Conservation (phyloP, 306 rosid species). For the Prunus campanulata region DNA sequence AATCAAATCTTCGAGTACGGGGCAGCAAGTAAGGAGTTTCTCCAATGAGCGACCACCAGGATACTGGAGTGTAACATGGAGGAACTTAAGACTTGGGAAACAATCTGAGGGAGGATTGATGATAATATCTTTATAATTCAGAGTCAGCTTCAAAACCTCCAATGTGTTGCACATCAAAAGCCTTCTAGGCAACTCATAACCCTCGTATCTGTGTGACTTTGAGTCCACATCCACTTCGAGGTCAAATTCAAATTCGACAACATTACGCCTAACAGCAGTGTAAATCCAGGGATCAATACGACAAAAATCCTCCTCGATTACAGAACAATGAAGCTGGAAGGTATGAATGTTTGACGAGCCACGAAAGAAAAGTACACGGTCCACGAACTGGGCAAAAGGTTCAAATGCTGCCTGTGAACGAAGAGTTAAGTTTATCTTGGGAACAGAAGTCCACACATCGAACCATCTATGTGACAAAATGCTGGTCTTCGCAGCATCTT, state of each 20-base stretch:
- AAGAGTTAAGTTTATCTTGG: not conserved
- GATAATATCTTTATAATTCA: not conserved
- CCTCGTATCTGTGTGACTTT: not conserved
- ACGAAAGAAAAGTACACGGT: not conserved
- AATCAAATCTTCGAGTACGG: not conserved
- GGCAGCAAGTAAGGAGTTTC: not conserved
- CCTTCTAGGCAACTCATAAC: not conserved
- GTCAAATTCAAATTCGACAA: not conserved
- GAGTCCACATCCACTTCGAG: not conserved
- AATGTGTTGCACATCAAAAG: not conserved
- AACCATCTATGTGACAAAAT: not conserved
- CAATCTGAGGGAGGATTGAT: not conserved
- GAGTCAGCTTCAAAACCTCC: not conserved
- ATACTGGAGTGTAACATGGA: not conserved
- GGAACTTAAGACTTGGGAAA: not conserved
- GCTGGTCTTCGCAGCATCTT: not conserved
- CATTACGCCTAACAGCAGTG: not conserved
- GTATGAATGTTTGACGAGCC: not conserved
- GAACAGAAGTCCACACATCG: conserved; percentile 5
- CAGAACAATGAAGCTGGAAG: not conserved
- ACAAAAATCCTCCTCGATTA: not conserved
- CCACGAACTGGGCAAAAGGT: not conserved
- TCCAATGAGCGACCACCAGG: not conserved
- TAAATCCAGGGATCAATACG: not conserved
- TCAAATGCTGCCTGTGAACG: not conserved